Evolutionary conservation across 805 yeast species (phyloP).

Genomic region (Helenozyma rhizophorensis): DNA sequence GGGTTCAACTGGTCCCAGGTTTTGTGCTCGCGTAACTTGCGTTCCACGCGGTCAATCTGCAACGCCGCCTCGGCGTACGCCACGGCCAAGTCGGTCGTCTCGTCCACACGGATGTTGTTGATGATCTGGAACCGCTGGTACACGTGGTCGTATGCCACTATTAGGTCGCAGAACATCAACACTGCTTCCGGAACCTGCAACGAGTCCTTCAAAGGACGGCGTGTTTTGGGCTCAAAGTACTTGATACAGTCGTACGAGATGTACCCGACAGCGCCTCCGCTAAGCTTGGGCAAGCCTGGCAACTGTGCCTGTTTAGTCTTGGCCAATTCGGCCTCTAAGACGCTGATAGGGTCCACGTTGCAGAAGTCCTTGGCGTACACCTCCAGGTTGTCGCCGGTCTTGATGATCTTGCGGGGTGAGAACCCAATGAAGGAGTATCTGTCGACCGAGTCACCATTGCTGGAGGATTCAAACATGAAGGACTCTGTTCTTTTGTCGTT

Average conservation of each 20-base stretch:
- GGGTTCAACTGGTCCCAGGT: constrained; percentile 55
- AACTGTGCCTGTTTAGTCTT: constrained; percentile 64
- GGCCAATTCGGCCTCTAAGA: constrained; percentile 71
- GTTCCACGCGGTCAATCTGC: constrained; percentile 56
- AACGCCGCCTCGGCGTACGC: constrained; percentile 51
- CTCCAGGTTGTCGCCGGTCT: constrained; percentile 65
- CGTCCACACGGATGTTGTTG: constrained; percentile 58
- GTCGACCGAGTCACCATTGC: constrained; percentile 83
- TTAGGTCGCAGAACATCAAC: constrained; percentile 84
- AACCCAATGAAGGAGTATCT: constrained; percentile 90
- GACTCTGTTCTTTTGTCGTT: constrained; percentile 54
- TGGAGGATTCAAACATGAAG: constrained; percentile 84
- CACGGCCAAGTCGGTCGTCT: constrained; percentile 22
- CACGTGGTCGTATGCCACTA: constrained; percentile 91
- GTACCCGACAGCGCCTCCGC: constrained; percentile 97
- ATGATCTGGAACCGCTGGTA: constrained; percentile 90
- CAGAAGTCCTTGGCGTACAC: constrained; percentile 21
- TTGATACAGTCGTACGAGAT: constrained; percentile 95
- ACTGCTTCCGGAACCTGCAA: constrained; percentile 87
- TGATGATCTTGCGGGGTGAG: constrained; percentile 75
- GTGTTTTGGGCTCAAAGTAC: constrained; percentile 92
- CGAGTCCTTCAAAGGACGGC: constrained; percentile 68
- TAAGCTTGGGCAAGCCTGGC: constrained; percentile 76
- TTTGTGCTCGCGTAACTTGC: constrained; percentile 41
- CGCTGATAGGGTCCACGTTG: constrained; percentile 74